These are phyloP conservation scores for Agaricus subrufescens DNA, from an alignment of 768 basidiomycete genomes.

Conservation along the genomic window DNA sequence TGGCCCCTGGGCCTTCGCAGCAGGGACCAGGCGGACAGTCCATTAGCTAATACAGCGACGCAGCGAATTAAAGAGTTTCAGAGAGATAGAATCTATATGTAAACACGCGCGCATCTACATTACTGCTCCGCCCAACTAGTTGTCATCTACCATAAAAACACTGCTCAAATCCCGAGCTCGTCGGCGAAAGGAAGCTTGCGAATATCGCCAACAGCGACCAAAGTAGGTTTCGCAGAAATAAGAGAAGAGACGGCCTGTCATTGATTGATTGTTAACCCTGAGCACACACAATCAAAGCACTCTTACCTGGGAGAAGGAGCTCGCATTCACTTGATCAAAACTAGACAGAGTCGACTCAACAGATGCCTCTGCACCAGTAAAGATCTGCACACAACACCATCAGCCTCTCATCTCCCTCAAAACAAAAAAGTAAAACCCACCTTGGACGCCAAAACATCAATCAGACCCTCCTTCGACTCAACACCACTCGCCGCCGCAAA, in stretches of 20 bases:
- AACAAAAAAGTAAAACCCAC: constrained; percentile 33
- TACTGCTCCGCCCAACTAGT: background rate
- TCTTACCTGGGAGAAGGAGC: constrained; percentile 65
- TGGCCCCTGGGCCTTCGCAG: too few species aligned
- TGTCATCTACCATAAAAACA: background rate
- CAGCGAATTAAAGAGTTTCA: constrained; percentile 6
- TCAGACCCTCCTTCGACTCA: constrained; percentile 68
- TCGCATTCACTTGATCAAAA: constrained; percentile 64
- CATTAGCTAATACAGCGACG: background rate
- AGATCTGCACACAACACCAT: constrained; percentile 38
- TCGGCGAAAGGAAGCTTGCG: constrained; percentile 76
- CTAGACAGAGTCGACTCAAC: constrained; percentile 60
- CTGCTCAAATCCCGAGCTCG: constrained; percentile 70
- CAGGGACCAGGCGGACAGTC: too few species aligned
- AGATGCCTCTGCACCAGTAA: constrained; percentile 48
- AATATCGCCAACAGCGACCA: constrained; percentile 80
- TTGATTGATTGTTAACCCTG: background rate
- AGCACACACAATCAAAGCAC: constrained; percentile 10
- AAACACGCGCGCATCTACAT: constrained; percentile 5
- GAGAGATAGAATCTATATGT: constrained; percentile 17
- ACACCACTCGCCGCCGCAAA: constrained; percentile 68
- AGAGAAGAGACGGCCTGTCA: constrained; percentile 60
- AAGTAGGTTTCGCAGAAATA: constrained; percentile 76
- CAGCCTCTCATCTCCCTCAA: constrained; percentile 1
- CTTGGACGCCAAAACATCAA: constrained; percentile 58